Percentiles rank a stretch among this genome's conserved stretches.
These are phyloP conservation scores for Pyrus hybrid DNA, from an alignment of 331 rosid genomes.

Conservation along the genomic window DNA sequence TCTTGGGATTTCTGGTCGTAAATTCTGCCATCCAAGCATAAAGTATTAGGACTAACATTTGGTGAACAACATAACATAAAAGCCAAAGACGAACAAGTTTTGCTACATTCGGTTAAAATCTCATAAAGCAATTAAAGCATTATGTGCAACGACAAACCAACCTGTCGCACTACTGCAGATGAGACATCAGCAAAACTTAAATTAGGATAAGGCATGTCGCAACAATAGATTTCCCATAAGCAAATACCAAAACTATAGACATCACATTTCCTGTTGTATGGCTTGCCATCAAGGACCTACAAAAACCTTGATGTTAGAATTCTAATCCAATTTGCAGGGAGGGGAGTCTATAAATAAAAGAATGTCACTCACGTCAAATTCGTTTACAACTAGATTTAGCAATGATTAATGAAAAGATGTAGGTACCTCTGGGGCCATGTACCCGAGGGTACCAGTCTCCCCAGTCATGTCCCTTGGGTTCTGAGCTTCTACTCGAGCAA, in stretches of 20 bases:
- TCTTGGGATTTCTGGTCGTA: conserved; percentile 50
- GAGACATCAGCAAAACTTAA: conserved; percentile 39
- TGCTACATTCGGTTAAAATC: neutral
- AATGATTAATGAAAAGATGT: neutral
- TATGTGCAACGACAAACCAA: conserved; percentile 6
- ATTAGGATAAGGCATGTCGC: conserved; percentile 48
- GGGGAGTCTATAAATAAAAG: neutral
- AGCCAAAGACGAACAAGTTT: neutral
- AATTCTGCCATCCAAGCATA: conserved; percentile 22
- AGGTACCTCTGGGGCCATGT: conserved; percentile 64
- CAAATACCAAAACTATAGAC: conserved; percentile 55
- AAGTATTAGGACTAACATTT: neutral
- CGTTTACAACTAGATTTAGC: neutral
- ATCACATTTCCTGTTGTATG: conserved; percentile 59
- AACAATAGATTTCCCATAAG: conserved; percentile 63
- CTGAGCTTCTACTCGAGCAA: conserved; percentile 52
- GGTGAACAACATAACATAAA: neutral
- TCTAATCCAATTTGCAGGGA: neutral
- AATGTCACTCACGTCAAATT: neutral
- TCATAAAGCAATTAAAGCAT: neutral
- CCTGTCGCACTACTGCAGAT: conserved; percentile 42
- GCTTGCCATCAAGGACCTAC: conserved; percentile 58
- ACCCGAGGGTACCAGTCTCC: conserved; percentile 53
- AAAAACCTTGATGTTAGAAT: neutral
- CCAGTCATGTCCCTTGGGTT: conserved; percentile 63